Evolutionary conservation across 1,139 yeast species (phyloP), one percentile per base, ranked within the genome.

Genomic region (Diutina scorzettiae): DNA sequence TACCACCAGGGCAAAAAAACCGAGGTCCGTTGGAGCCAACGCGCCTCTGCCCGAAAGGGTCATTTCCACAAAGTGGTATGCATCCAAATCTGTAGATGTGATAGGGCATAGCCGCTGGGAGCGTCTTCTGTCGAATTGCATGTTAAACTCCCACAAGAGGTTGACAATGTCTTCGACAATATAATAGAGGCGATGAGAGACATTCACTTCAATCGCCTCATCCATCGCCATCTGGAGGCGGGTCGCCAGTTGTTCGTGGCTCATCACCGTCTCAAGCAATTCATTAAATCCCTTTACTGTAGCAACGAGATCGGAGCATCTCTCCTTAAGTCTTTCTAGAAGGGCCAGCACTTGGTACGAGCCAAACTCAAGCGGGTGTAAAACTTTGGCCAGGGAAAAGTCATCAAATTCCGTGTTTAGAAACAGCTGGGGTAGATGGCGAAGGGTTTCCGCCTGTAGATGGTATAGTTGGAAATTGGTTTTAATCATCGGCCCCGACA

Each of bases 131-230:
- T 16, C 24, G 16, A 34, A 34, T 16, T 34, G 27, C 39, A 34
- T 34, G 16, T 34, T 34, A 19, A 19, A 34, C 19, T 34, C 28
- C 17, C 23, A 34, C 28, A 34, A 34, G 19, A 23, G 5, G 20
- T 34, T 14, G 8, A 34, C 12, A 6, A 34, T 34, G 19, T 34
- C 39, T n/a, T 34, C 39, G 24, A 34, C 39, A 8, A 34, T 18
- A 19, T 23, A 23, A 11, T 34, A 28, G 19, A 34, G 7, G 6
- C 39, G 39, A n/a, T 34, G 18, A 23, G 20, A n/a, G 12, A 34
- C 6, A 28, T 23, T 19, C 7, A 34, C 39, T 14, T 34, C 39
- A 19, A 34, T 21, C 12, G 16, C 11, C 17, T 34, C 39, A 14
- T 34, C 28, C 18, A 34, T 18, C 28, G 25, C 39, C n/a, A 34